Percentiles rank a stretch among this genome's conserved stretches.
These are phyloP conservation scores for Psilocybe cubensis DNA, from an alignment of 768 basidiomycete species.

Conservation along the genomic window DNA sequence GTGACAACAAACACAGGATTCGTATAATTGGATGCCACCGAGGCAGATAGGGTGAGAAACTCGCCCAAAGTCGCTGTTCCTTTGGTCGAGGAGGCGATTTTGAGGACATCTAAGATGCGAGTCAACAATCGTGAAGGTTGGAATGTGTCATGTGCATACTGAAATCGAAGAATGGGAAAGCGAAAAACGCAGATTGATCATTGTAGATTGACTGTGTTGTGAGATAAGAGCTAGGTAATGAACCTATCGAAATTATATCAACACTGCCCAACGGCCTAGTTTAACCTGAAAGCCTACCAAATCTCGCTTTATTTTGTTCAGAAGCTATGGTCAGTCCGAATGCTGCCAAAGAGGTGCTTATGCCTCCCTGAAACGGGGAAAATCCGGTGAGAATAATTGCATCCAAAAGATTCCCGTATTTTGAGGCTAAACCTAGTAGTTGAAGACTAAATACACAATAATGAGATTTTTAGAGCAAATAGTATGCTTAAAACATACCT, in stretches of 20 bases:
- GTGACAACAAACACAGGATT: slow-evolving; percentile 26
- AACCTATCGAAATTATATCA: slow-evolving; percentile 4
- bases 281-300: slow-evolving; percentile 14
- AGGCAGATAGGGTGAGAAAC: slow-evolving; percentile 16
- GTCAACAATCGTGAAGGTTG: not conserved
- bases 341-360: slow-evolving; percentile 13
- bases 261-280: not conserved
- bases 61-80: slow-evolving; percentile 23
- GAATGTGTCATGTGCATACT: slow-evolving; percentile 4
- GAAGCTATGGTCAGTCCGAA: slow-evolving; percentile 22
- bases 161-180: slow-evolving; percentile 22
- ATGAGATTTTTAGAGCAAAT: not conserved
- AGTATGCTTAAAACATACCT: slow-evolving; percentile 12
- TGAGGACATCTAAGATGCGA: slow-evolving; percentile 11
- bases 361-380: slow-evolving; percentile 8
- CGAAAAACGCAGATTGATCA: slow-evolving; percentile 22
- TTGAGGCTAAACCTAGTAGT: slow-evolving; percentile 17
- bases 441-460: slow-evolving; percentile 12
- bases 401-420: slow-evolving; percentile 20
- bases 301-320: slow-evolving; percentile 14
- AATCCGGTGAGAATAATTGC: slow-evolving; percentile 25
- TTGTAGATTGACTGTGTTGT: slow-evolving; percentile 15
- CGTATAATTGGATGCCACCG: slow-evolving; percentile 15
- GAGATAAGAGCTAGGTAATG: slow-evolving; percentile 19
- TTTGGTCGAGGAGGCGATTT: slow-evolving; percentile 12